phyloP scores from a whole-genome alignment of 495 filamentous ascomycete species.

The Penicillium tannophilum region DNA sequence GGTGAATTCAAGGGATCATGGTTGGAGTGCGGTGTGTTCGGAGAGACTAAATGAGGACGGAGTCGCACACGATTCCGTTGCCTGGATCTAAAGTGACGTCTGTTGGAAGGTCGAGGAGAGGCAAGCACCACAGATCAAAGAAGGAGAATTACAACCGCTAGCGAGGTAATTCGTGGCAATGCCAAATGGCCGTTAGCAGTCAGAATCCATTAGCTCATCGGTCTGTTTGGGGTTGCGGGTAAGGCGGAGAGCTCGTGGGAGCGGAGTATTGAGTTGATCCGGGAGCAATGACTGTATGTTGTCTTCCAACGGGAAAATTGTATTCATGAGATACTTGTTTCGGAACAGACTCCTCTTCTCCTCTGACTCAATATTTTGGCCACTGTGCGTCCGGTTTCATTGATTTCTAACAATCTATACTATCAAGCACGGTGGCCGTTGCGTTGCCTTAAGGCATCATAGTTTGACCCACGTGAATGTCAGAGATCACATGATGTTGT shows the following conservation, averaged over 20 bases:
- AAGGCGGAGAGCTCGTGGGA: slow-evolving; percentile 38
- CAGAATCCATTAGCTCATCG: slow-evolving; percentile 33
- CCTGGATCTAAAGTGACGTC: slow-evolving; percentile 12
- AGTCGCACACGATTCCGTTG: slow-evolving; percentile 19
- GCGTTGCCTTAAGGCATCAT: too few species aligned
- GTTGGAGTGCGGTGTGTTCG: slow-evolving; percentile 34
- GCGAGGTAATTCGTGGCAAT: slow-evolving; percentile 10
- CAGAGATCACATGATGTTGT: too few species aligned
- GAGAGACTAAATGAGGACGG: slow-evolving; percentile 15
- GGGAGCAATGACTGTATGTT: slow-evolving; percentile 7
- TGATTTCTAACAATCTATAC: too few species aligned
- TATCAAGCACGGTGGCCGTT: too few species aligned
- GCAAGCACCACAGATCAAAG: not conserved
- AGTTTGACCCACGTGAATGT: too few species aligned
- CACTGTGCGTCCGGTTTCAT: too few species aligned
- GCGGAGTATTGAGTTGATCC: slow-evolving; percentile 31
- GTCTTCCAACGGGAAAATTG: not conserved
- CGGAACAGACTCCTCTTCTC: not conserved
- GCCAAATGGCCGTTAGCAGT: slow-evolving; percentile 14
- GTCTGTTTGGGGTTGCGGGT: slow-evolving; percentile 33
- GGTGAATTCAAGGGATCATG: slow-evolving; percentile 41
- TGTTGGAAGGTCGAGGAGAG: not conserved
- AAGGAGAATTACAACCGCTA: not conserved
- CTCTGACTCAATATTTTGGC: too few species aligned
- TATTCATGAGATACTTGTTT: not conserved